Evolutionary conservation across 441 rosid genomes (phyloP), one percentile per base, ranked within the genome.

Genomic region (Flueggea neowawraea): DNA sequence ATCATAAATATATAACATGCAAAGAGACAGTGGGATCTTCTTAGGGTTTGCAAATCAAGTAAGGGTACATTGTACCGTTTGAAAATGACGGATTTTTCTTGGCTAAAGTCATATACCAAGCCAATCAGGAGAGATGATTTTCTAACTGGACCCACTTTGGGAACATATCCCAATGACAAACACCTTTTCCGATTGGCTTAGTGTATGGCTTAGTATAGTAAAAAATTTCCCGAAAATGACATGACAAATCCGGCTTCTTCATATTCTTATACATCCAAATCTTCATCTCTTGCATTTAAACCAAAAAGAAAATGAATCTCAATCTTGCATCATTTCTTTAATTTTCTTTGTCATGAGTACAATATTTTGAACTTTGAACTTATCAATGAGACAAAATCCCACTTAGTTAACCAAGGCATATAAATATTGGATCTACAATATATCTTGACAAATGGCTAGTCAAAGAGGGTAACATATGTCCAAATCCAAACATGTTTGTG

Each of bases 1-100:
- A 10, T 4, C 9, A 4, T 3, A 3, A 45, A 45, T 5, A 45
- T 14, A 47, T 47, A 4, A 12, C 1, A 2, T 4, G 5, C 4
- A 10, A 47, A 10, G 50, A 14, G 14, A 47, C n/a, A 47, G 3
- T 11, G 50, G 60, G 39, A 73, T 71, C 67, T 51, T 72, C 70
- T 55, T 71, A 49, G 76, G 53, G 22, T 68, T 58, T 53, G 66
- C 14, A 55, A 59, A 68, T 70, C 43, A 50, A 64, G 67, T 44
- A 17, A 58, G 17, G 78, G 74, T 83, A 44, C 80, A 52, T 41
- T 80, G 78, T 67, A 72, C 61, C 65, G 41, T 59, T 51, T 59
- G 52, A 44, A 64, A 71, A 74, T 45, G 75, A 67, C 73, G n/a
- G n/a, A n/a, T n/a, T n/a, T n/a, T n/a, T n/a, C n/a, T n/a, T n/a